A percentile compares a stretch with the other conserved stretches of the same genome.
Conservation (phyloP, 176 grass and related monocot genomes). For the Miscanthus lutarioriparius region DNA sequence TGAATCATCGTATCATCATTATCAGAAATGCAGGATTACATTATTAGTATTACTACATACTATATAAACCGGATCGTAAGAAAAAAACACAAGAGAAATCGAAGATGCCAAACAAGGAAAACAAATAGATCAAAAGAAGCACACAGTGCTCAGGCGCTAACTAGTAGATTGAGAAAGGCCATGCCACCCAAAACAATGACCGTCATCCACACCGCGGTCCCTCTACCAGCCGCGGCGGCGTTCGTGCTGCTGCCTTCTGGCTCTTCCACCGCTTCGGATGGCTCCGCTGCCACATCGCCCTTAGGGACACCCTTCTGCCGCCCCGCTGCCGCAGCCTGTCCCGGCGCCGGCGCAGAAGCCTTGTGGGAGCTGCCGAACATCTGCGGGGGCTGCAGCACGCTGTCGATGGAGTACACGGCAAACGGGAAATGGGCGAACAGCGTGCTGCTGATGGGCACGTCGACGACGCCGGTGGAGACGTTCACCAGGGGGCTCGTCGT, state of each 20-base stretch:
- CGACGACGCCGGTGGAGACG: conserved; percentile 49
- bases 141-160: not conserved
- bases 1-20: not conserved
- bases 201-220: not conserved
- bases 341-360: conserved; percentile 18
- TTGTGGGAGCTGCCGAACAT: conserved; percentile 31
- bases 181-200: not conserved
- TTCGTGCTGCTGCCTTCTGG: not conserved
- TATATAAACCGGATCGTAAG: too few relatives aligned
- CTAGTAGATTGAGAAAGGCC: not conserved
- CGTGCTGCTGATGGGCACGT: conserved; percentile 41
- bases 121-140: not conserved
- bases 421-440: conserved; percentile 45
- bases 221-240: not conserved
- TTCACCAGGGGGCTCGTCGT: conserved; percentile 47
- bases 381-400: conserved; percentile 46
- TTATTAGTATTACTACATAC: not conserved
- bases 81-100: not conserved
- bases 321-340: not conserved
- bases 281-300: not conserved
- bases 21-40: not conserved
- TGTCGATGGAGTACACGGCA: conserved; percentile 50
- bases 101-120: not conserved
- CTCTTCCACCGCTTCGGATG: not conserved
- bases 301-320: not conserved